Percentiles rank a stretch among this genome's conserved stretches.
phyloP scores from a whole-genome alignment of 1,284 basidiomycete genomes.

The Inonotus obliquus region DNA sequence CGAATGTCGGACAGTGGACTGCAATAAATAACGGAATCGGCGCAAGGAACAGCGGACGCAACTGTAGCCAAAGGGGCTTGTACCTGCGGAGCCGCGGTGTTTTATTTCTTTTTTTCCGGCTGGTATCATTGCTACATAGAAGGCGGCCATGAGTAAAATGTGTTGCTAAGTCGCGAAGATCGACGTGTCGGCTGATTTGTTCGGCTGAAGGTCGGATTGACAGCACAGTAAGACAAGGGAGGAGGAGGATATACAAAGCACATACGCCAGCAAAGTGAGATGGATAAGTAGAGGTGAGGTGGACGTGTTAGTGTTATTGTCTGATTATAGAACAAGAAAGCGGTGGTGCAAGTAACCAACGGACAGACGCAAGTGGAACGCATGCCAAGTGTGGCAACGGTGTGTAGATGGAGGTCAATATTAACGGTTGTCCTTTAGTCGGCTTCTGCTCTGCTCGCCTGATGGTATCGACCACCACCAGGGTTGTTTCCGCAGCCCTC shows the following conservation, averaged over 20 bases:
- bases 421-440: background rate
- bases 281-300: background rate
- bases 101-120: background rate
- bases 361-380: background rate
- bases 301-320: background rate
- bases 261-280: background rate
- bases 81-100: background rate
- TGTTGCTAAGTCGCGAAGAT: conserved; percentile 8
- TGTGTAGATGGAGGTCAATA: background rate
- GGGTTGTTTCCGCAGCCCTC: conserved; percentile 4
- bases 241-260: background rate
- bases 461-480: conserved; percentile 5
- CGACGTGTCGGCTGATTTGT: background rate
- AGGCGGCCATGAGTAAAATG: background rate
- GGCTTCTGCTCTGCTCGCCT: background rate
- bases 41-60: background rate
- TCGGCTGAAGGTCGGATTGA: background rate
- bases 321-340: background rate
- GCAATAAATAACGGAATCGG: background rate
- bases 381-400: background rate
- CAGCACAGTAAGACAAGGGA: background rate
- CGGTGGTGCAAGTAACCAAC: background rate
- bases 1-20: background rate
- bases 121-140: background rate
- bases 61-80: background rate